Evolutionary conservation across 2,329 filamentous ascomycete genomes (phyloP), one percentile per base, ranked within the genome.

Genomic region (Harringtonia aguacate): DNA sequence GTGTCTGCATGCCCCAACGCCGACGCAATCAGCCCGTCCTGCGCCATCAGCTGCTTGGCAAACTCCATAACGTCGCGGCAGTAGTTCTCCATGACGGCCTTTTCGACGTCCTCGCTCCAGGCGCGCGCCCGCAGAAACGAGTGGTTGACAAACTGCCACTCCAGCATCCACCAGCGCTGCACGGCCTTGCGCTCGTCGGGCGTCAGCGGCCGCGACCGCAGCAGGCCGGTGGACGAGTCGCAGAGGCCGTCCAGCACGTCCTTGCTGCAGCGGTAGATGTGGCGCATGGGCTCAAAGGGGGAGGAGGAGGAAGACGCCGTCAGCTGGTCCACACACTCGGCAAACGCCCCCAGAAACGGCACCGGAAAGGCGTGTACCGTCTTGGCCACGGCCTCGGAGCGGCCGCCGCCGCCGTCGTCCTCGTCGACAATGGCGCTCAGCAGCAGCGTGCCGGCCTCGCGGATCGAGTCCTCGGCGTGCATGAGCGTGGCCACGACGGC

Each of bases 11-110:
- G n/a, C 17, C 58, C 60, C 31, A 88, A 61, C 13, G 85, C 84
- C 37, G 81, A 84, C 3, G 86, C 78, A 50, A 98, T 80, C 46
- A 95, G 75, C 41, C 80, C 81, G 59, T 94, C 92, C 53, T 95
- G 81, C 34, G 86, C 81, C 56, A 97, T 85, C 2, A 95, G 72
- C 30, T 77, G 74, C 56, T 94, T 86, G 1, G 90, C 89, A 56
- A 95, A 85, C 55, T 97, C 87, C 77, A 98, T 98, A 14, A 86
- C 85, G 57, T 95, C 87, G 52, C 92, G 81, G 58, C 89, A 95
- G 56, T 97, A 95, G 46, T 95, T 81, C 55, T 88, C 82, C 86
- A 98, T 89, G 43, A 77, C 70, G 18, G 70, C 64, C 58, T 87
- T 92, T 41, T 90, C 81, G 3, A 50, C 48, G 4, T 74, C 74